phyloP scores from a whole-genome alignment of 108 stramenopile species.

The Bacterosira constricta region DNA sequence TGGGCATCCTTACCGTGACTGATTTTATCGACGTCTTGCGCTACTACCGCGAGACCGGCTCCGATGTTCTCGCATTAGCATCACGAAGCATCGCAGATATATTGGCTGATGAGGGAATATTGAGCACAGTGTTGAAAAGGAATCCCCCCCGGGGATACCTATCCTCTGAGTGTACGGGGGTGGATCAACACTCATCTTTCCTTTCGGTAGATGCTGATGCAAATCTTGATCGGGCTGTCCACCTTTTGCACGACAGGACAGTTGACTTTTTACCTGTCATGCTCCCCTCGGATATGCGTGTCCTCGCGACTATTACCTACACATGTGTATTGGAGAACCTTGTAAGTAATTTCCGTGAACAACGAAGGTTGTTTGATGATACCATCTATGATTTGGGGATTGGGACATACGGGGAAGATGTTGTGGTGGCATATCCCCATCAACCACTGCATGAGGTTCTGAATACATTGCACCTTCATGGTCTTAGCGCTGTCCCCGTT shows the following conservation, averaged over 20 bases:
- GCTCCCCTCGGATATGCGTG: constrained; percentile 83
- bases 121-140: constrained; percentile 40
- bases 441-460: constrained; percentile 86
- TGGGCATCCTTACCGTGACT: constrained; percentile 93
- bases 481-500: constrained; percentile 81
- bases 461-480: constrained; percentile 68
- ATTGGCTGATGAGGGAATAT: constrained; percentile 57
- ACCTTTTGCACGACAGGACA: constrained; percentile 53
- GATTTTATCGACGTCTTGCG: constrained; percentile 96
- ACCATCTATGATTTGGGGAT: constrained; percentile 89
- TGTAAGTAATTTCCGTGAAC: constrained; percentile 94
- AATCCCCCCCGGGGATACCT: constrained; percentile 33
- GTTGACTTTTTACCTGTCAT: constrained; percentile 89
- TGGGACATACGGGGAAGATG: constrained; percentile 88
- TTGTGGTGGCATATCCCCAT: constrained; percentile 75
- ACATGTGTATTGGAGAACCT: constrained; percentile 90
- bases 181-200: constrained; percentile 49
- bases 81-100: constrained; percentile 85
- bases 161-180: constrained; percentile 10
- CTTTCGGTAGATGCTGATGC: constrained; percentile 74
- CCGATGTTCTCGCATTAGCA: constrained; percentile 70
- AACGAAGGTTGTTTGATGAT: constrained; percentile 94
- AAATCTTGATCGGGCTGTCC: constrained; percentile 79
- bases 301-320: constrained; percentile 86
- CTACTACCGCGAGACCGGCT: constrained; percentile 67